Conservation (phyloP, 78 protist genomes). For the slime mould (Dictyostelium discoideum) region DNA sequence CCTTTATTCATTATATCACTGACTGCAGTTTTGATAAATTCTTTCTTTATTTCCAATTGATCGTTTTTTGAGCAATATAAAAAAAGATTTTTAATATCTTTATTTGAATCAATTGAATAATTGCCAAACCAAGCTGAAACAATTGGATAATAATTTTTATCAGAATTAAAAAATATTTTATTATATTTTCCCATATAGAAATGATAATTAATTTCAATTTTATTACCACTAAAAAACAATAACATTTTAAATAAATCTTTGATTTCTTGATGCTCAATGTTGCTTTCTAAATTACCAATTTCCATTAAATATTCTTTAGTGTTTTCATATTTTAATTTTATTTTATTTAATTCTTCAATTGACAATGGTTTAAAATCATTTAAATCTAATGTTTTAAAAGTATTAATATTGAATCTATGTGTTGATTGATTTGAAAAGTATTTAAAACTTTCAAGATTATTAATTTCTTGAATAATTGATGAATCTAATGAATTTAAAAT, state of each 20-base stretch:
- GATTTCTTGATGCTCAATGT: too few species aligned
- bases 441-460: not conserved
- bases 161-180: too few species aligned
- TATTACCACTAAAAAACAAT: not conserved
- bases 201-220: too few species aligned
- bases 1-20: not conserved
- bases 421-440: not conserved
- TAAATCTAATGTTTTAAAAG: not conserved
- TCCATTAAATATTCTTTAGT: not conserved
- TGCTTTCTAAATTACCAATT: not conserved
- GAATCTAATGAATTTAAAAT: not conserved
- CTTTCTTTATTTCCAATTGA: not conserved
- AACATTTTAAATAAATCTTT: not conserved
- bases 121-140: not conserved
- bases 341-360: not conserved
- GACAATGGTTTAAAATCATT: not conserved
- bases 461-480: not conserved
- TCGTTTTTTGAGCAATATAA: not conserved
- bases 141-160: not conserved
- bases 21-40: too few species aligned
- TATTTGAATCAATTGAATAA: not conserved
- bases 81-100: not conserved
- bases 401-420: not conserved
- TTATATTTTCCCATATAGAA: not conserved
- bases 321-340: not conserved